A percentile compares a stretch with the other conserved stretches of the same genome.
Evolutionary conservation across 352 stramenopile genomes (phyloP).

Genomic region (Pythium aristosporum): DNA sequence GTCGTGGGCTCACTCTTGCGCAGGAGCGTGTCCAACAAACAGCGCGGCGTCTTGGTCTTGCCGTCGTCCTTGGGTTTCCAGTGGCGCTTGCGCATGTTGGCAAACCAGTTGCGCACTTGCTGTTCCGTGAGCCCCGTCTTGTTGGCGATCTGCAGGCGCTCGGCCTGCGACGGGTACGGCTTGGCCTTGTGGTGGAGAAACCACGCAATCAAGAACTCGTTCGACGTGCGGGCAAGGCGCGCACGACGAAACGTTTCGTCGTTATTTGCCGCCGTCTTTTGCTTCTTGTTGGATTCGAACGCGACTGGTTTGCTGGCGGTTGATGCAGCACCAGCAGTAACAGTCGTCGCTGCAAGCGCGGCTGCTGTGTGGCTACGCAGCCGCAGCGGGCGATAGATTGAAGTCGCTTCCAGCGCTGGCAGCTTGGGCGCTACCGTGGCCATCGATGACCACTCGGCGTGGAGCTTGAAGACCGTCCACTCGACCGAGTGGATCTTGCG

Average conservation of each 20-base stretch:
- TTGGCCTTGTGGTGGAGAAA: conserved; percentile 86
- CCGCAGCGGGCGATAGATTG: conserved; percentile 21
- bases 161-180: conserved; percentile 67
- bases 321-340: background rate
- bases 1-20: conserved; percentile 49
- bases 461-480: conserved; percentile 25
- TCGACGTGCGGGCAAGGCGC: conserved; percentile 68
- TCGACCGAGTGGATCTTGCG: conserved; percentile 39
- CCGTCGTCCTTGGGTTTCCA: conserved; percentile 69
- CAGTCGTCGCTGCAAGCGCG: background rate
- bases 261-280: background rate
- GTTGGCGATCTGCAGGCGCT: conserved; percentile 66
- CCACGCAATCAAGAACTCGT: conserved; percentile 86
- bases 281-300: background rate
- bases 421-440: background rate
- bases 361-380: conserved; percentile 19
- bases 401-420: background rate
- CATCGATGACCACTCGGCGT: conserved; percentile 11
- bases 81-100: conserved; percentile 88
- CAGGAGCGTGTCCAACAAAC: conserved; percentile 74
- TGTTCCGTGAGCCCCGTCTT: conserved; percentile 73
- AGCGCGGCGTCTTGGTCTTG: conserved; percentile 77
- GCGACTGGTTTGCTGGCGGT: background rate
- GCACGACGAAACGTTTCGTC: conserved; percentile 34
- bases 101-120: conserved; percentile 88